phyloP scores from a whole-genome alignment of 2,329 filamentous ascomycete species.

The Nemania sp. region DNA sequence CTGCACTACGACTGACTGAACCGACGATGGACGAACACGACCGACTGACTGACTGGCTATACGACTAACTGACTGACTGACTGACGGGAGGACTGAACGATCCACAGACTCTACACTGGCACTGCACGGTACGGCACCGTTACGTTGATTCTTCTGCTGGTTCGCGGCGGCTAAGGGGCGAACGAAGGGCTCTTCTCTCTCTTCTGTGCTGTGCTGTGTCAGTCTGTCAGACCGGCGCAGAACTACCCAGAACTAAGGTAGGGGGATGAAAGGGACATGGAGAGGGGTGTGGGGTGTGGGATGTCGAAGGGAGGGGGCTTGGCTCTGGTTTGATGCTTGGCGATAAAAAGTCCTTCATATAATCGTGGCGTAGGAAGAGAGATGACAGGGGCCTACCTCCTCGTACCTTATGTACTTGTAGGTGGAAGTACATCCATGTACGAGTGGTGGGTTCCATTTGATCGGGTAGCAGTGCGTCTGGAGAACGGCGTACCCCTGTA shows the following conservation, averaged over 20 bases:
- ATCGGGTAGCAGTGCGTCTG: slow-evolving; percentile 30
- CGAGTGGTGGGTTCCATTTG: slow-evolving; percentile 10
- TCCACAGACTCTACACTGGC: too few species aligned
- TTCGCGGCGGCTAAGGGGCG: too few species aligned
- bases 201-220: neutral
- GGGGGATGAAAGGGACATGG: slow-evolving; percentile 23
- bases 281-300: slow-evolving; percentile 14
- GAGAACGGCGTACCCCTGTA: slow-evolving; percentile 1
- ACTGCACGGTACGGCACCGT: too few species aligned
- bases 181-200: neutral
- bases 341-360: slow-evolving; percentile 8
- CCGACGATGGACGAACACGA: too few species aligned
- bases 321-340: slow-evolving; percentile 25
- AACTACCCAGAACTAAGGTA: neutral
- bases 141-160: too few species aligned
- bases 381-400: too few species aligned
- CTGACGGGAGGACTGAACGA: too few species aligned
- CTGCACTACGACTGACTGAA: too few species aligned
- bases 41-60: too few species aligned
- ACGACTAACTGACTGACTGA: too few species aligned
- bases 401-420: too few species aligned
- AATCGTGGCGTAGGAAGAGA: too few species aligned
- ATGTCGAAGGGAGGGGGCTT: slow-evolving; percentile 22
- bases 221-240: neutral
- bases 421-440: slow-evolving; percentile 1